Conservation (phyloP, 2,329 filamentous ascomycete species). For the Fusarium chaquense region DNA sequence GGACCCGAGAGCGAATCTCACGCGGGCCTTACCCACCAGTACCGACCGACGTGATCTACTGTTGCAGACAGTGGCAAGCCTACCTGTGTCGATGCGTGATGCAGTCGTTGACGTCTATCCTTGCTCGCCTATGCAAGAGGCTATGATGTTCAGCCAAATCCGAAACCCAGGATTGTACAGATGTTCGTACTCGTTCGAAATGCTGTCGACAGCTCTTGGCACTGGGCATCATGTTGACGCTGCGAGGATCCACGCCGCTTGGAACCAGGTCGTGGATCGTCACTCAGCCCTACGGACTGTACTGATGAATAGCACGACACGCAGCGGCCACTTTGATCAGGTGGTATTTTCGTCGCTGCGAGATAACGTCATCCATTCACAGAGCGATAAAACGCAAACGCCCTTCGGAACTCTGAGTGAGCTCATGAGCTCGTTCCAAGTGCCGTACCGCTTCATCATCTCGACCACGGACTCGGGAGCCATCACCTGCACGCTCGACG, state of each 20-base stretch:
- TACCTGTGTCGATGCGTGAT: slow-evolving; percentile 11
- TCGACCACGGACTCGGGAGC: slow-evolving; percentile 13
- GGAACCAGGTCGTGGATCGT: slow-evolving; percentile 12
- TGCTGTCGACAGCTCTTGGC: slow-evolving; percentile 11
- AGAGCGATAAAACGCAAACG: slow-evolving; percentile 9
- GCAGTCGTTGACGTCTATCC: slow-evolving; percentile 11
- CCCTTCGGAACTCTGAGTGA: slow-evolving; percentile 12
- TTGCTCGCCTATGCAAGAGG: slow-evolving; percentile 10
- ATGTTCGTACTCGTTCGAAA: slow-evolving; percentile 12
- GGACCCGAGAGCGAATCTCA: slow-evolving; percentile 4
- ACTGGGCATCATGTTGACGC: slow-evolving; percentile 14
- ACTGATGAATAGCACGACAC: slow-evolving; percentile 11
- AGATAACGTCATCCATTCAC: slow-evolving; percentile 8
- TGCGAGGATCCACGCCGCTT: slow-evolving; percentile 9
- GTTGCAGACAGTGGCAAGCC: slow-evolving; percentile 11
- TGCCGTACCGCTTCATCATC: slow-evolving; percentile 12
- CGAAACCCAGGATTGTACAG: slow-evolving; percentile 8
- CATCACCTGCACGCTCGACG: slow-evolving; percentile 12
- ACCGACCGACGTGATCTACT: slow-evolving; percentile 11
- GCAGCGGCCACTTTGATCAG: slow-evolving; percentile 12
- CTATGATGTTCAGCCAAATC: slow-evolving; percentile 14
- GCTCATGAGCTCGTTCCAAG: slow-evolving; percentile 12
- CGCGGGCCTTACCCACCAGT: slow-evolving; percentile 9
- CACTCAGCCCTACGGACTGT: slow-evolving; percentile 11
- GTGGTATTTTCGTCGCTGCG: slow-evolving; percentile 9